Evolutionary conservation across 164 flowering plant species (phyloP).

Genomic region (Chimonanthus salicifolius): DNA sequence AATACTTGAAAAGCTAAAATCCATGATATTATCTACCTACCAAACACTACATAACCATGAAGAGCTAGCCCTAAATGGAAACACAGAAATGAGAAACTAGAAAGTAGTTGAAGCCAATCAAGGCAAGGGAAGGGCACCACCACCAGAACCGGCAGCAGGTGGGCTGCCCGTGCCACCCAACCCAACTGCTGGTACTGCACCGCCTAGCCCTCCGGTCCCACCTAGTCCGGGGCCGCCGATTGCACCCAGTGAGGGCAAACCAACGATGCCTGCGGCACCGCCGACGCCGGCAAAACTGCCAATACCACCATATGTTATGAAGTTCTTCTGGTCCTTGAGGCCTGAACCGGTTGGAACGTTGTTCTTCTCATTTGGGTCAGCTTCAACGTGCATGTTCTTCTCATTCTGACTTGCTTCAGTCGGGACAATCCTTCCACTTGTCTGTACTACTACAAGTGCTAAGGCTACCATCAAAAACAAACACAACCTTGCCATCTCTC

Average conservation of each 20-base stretch:
- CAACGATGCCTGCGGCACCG: slow-evolving; percentile 8
- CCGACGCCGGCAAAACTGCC: slow-evolving; percentile 6
- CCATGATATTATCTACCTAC: no score
- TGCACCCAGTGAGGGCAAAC: not conserved
- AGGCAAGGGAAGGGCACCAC: no score
- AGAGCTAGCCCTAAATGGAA: no score
- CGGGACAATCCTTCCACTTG: not conserved
- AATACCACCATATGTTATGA: slow-evolving; percentile 10
- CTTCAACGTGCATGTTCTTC: not conserved
- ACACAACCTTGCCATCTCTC: slow-evolving; percentile 13
- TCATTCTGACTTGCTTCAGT: not conserved
- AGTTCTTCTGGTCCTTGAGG: slow-evolving; percentile 12
- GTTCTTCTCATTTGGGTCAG: not conserved
- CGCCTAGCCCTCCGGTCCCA: not conserved
- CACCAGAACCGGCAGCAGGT: no score
- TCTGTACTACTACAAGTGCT: not conserved
- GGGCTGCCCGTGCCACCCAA: no score
- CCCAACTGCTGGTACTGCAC: no score
- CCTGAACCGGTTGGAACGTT: slow-evolving; percentile 3
- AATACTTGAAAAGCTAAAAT: no score
- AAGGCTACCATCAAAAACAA: not conserved
- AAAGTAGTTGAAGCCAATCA: no score
- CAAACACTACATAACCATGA: no score
- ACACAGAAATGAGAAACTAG: no score
- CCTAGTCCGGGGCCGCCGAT: slow-evolving; percentile 4